These are phyloP conservation scores for Parasitella parasitica DNA, from an alignment of 371 early-diverging fungal species.

Conservation along the genomic window DNA sequence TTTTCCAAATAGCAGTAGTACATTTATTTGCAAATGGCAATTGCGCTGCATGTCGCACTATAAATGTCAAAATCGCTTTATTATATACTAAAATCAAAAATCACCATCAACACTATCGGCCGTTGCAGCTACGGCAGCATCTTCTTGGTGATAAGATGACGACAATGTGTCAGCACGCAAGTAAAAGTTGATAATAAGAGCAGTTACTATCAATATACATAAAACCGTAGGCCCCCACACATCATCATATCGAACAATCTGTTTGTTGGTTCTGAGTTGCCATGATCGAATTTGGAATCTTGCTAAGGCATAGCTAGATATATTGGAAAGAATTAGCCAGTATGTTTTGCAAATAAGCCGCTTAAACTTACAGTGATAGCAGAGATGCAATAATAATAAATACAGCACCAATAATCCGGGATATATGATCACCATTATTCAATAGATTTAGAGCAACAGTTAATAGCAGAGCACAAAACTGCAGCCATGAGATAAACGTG, in stretches of 20 bases:
- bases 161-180: slow-evolving; percentile 19
- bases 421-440: slow-evolving; percentile 62
- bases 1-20: too few species aligned
- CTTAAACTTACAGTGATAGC: slow-evolving; percentile 31
- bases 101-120: not conserved
- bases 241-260: slow-evolving; percentile 27
- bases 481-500: slow-evolving; percentile 87
- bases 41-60: too few species aligned
- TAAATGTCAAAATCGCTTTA: too few species aligned
- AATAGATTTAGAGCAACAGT: slow-evolving; percentile 68
- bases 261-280: slow-evolving; percentile 26
- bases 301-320: slow-evolving; percentile 28
- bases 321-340: not conserved
- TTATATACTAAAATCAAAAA: not conserved
- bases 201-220: slow-evolving; percentile 28
- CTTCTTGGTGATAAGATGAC: slow-evolving; percentile 3
- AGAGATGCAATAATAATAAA: slow-evolving; percentile 27
- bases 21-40: too few species aligned
- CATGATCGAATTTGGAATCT: slow-evolving; percentile 29
- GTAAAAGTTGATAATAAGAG: slow-evolving; percentile 31
- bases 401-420: slow-evolving; percentile 31
- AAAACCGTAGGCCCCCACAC: slow-evolving; percentile 31
- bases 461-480: slow-evolving; percentile 65
- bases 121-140: not conserved
- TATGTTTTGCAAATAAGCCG: not conserved